Conservation (phyloP, 371 early-diverging fungal species). For the Mortierella sp. region DNA sequence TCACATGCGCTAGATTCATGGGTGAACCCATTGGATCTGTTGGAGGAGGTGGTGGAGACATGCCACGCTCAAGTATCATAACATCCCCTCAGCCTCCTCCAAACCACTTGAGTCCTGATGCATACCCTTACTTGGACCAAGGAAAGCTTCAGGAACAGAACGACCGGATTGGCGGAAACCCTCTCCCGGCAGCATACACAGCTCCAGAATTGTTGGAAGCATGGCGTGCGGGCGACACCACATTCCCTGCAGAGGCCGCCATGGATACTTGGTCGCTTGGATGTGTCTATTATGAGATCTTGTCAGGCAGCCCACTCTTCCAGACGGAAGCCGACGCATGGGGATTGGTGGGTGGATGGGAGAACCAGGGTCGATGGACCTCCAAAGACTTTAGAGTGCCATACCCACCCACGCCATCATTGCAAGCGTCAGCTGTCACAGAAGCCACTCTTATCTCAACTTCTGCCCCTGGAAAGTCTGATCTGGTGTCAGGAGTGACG, state of each 20-base stretch:
- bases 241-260: constrained; percentile 38
- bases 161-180: constrained; percentile 44
- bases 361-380: constrained; percentile 14
- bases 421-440: background rate
- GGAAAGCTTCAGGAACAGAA: constrained; percentile 26
- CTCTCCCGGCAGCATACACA: constrained; percentile 44
- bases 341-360: constrained; percentile 48
- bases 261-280: constrained; percentile 53
- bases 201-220: constrained; percentile 50
- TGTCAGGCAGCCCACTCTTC: constrained; percentile 36
- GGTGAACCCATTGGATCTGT: constrained; percentile 45
- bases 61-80: background rate
- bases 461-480: too few species aligned
- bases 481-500: too few species aligned
- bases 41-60: constrained; percentile 22
- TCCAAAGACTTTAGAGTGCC: constrained; percentile 26
- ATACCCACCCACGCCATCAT: constrained; percentile 22
- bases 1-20: constrained; percentile 51
- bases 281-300: constrained; percentile 47
- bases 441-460: too few species aligned
- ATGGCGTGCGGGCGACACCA: constrained; percentile 41
- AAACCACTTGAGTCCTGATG: constrained; percentile 15
- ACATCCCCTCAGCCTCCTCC: constrained; percentile 18
- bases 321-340: constrained; percentile 43
- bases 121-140: constrained; percentile 36